phyloP scores from a whole-genome alignment of 2,329 filamentous ascomycete species.

The Calonectria henricotiae region DNA sequence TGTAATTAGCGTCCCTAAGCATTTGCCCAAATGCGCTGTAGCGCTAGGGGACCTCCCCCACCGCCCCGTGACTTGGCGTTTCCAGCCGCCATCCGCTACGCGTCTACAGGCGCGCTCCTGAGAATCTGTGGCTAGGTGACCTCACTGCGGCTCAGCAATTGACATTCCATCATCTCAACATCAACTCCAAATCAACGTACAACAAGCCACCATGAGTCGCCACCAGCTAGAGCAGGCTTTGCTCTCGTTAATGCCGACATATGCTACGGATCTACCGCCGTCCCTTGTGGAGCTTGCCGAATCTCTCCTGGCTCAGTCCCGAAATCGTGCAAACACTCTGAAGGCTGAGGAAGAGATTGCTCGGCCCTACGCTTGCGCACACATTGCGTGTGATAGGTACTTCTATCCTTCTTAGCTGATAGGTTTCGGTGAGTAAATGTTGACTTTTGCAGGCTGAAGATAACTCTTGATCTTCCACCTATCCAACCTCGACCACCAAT shows the following conservation, averaged over 20 bases:
- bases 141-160: constrained; percentile 7
- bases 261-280: constrained; percentile 77
- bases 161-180: neutral
- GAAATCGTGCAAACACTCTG: constrained; percentile 81
- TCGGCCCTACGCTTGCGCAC: constrained; percentile 86
- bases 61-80: constrained; percentile 37
- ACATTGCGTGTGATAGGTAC: constrained; percentile 91
- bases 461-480: constrained; percentile 81
- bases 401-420: neutral
- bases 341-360: constrained; percentile 91
- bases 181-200: neutral
- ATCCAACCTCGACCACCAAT: constrained; percentile 85
- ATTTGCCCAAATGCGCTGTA: constrained; percentile 12
- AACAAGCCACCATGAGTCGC: constrained; percentile 74
- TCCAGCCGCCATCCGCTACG: constrained; percentile 20
- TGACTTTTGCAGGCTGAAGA: constrained; percentile 75
- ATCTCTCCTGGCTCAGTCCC: constrained; percentile 85
- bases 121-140: constrained; percentile 11
- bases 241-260: constrained; percentile 81
- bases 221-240: constrained; percentile 80
- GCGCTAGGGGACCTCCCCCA: neutral
- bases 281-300: constrained; percentile 81
- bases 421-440: no score
- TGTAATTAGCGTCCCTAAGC: constrained; percentile 4
- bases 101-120: constrained; percentile 29